Conservation (phyloP, 345 rosid genomes). For the Carallia brachiata region DNA sequence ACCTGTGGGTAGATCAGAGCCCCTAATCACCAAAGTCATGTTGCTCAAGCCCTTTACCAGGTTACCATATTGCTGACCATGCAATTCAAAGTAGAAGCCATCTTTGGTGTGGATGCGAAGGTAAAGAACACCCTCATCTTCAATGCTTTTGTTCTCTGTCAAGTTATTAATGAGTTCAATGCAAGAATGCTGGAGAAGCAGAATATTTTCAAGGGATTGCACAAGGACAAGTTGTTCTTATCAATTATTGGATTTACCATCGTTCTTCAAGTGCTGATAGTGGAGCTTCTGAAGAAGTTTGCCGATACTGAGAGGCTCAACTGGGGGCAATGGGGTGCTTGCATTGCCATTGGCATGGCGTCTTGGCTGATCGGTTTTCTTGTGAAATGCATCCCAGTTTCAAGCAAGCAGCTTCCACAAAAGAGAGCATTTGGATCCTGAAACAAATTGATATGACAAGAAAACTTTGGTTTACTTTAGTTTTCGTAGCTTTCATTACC, state of each 20-base stretch:
- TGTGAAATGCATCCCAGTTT: no score
- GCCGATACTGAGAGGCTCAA: conserved; percentile 23
- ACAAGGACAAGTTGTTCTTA: no score
- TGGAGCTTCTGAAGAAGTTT: conserved; percentile 57
- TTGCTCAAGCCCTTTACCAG: conserved; percentile 35
- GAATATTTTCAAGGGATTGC: no score
- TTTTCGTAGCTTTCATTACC: no score
- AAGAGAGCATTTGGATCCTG: conserved; percentile 3
- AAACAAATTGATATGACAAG: not conserved
- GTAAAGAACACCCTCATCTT: no score
- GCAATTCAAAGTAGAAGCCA: conserved; percentile 52
- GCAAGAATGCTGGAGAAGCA: no score
- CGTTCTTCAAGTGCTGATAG: conserved; percentile 76
- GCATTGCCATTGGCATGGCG: conserved; percentile 20
- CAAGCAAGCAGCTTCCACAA: not conserved
- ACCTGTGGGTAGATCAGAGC: conserved; percentile 43
- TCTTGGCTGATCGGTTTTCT: no score
- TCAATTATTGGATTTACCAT: no score
- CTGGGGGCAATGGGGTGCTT: conserved; percentile 24
- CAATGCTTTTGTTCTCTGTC: no score
- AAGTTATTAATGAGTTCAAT: no score
- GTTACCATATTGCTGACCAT: conserved; percentile 60
- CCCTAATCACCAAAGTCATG: conserved; percentile 26
- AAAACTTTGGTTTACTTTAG: no score
- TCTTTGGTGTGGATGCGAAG: conserved; percentile 50